A percentile compares a stretch with the other conserved stretches of the same genome.
phyloP scores from a whole-genome alignment of 2,329 filamentous ascomycete genomes.

The Chaetomium globosum region DNA sequence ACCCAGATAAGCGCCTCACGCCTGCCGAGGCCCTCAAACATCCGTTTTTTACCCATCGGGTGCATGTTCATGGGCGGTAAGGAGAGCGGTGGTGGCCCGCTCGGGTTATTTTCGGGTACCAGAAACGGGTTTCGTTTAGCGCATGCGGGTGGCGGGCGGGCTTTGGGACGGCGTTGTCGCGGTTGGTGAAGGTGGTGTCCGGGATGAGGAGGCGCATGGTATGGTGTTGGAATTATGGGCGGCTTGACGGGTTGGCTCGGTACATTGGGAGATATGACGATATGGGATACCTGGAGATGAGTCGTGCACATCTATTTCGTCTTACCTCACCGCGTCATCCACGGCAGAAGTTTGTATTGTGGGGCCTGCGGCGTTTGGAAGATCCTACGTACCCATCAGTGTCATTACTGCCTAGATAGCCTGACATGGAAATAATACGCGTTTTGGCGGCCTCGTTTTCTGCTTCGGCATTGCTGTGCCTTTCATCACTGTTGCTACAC shows the following conservation, averaged over 20 bases:
- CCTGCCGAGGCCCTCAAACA: constrained; percentile 85
- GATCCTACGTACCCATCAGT: not conserved
- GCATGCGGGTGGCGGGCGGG: not conserved
- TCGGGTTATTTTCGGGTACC: not conserved
- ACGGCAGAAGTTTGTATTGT: not conserved
- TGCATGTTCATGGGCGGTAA: constrained; percentile 20
- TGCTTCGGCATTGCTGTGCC: not conserved
- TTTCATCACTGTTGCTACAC: not conserved
- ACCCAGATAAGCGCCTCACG: constrained; percentile 89
- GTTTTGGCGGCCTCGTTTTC: not conserved
- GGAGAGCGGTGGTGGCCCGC: too few relatives aligned
- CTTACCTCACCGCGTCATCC: not conserved
- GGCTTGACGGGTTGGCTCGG: not conserved
- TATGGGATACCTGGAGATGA: not conserved
- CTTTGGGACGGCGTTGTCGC: not conserved
- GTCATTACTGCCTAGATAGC: not conserved
- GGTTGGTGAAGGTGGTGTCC: not conserved
- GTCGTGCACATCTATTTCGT: not conserved
- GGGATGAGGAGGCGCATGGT: not conserved
- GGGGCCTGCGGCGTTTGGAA: not conserved
- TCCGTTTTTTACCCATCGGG: constrained; percentile 71
- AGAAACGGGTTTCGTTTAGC: not conserved
- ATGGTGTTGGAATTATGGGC: not conserved
- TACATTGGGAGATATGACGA: not conserved
- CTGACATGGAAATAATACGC: not conserved